Percentiles rank a stretch among this genome's conserved stretches.
These are phyloP conservation scores for Seminavis robusta DNA, from an alignment of 108 stramenopile species.

Conservation along the genomic window DNA sequence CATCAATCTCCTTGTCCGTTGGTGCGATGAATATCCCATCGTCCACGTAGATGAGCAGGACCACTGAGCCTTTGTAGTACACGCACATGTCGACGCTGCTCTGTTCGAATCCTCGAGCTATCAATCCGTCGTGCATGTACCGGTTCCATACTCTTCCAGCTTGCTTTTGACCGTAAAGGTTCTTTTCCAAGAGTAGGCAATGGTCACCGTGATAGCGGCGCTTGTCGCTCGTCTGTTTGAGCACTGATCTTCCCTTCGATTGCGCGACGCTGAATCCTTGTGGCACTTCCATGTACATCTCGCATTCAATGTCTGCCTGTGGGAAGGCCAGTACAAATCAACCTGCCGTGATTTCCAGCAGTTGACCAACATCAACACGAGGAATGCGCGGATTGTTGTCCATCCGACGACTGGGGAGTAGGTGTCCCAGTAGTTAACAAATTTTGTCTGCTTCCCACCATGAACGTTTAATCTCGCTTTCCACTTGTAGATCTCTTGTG, in stretches of 20 bases:
- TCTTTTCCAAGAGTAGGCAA: slow-evolving; percentile 7
- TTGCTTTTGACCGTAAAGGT: slow-evolving; percentile 32
- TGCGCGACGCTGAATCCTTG: not conserved
- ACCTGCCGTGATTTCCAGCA: slow-evolving; percentile 22
- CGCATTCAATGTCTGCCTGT: not conserved
- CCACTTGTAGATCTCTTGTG: slow-evolving; percentile 20
- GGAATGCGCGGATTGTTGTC: slow-evolving; percentile 27
- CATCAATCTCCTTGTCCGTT: slow-evolving; percentile 7
- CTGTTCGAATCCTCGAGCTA: slow-evolving; percentile 14
- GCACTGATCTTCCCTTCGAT: slow-evolving; percentile 25
- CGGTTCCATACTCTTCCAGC: slow-evolving; percentile 32
- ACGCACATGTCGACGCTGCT: slow-evolving; percentile 31
- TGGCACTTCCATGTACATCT: not conserved
- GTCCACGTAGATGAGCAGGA: slow-evolving; percentile 32
- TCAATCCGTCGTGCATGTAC: slow-evolving; percentile 9
- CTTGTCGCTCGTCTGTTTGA: slow-evolving; percentile 3
- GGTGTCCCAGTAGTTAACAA: slow-evolving; percentile 35
- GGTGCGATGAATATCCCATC: slow-evolving; percentile 22
- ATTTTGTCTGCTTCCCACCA: slow-evolving; percentile 20
- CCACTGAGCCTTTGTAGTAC: slow-evolving; percentile 23
- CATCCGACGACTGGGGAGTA: slow-evolving; percentile 49
- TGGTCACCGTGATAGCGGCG: slow-evolving; percentile 1
- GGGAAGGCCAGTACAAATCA: slow-evolving; percentile 35
- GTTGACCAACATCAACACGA: slow-evolving; percentile 13
- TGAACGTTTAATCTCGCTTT: slow-evolving; percentile 31